These are phyloP conservation scores for Aspergillus floridensis DNA, from an alignment of 2,329 filamentous ascomycete species.

Conservation along the genomic window DNA sequence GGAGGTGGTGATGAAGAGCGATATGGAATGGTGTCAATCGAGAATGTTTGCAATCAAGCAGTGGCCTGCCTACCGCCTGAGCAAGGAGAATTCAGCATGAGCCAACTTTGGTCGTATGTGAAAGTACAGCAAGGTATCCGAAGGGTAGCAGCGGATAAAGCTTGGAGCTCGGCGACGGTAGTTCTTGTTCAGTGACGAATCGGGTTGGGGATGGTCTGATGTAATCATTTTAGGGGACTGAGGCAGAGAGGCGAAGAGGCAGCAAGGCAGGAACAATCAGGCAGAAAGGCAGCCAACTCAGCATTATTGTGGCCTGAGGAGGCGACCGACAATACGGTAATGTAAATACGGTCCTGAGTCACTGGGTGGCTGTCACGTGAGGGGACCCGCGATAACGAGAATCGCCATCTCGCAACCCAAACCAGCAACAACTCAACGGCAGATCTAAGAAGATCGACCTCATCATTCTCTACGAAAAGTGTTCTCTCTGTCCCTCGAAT, in stretches of 20 bases:
- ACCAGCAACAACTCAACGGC: conserved; percentile 4
- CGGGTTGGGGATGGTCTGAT: conserved; percentile 1
- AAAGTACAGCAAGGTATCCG: background rate
- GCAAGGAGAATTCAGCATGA: conserved; percentile 24
- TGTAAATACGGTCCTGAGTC: conserved; percentile 17
- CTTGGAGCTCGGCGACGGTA: background rate
- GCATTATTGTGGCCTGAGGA: background rate
- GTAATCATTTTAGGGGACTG: conserved; percentile 3
- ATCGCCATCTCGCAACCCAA: conserved; percentile 19
- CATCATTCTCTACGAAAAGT: background rate
- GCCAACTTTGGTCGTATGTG: conserved; percentile 2
- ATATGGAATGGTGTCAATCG: conserved; percentile 10
- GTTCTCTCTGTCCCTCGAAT: background rate
- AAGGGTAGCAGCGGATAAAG: background rate
- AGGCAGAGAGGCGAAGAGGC: background rate
- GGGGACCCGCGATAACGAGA: conserved; percentile 19
- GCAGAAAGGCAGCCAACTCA: too few species aligned
- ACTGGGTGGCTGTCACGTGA: conserved; percentile 14
- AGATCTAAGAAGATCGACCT: conserved; percentile 4
- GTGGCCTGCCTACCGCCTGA: conserved; percentile 37
- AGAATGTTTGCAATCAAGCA: conserved; percentile 26
- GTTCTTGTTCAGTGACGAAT: background rate
- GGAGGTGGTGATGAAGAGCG: background rate
- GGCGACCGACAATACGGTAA: conserved; percentile 5
- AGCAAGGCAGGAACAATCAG: background rate